Percentiles rank a stretch among this genome's conserved stretches.
Conservation (phyloP, 148 eudicot genomes). For the Bassia scoparia region DNA sequence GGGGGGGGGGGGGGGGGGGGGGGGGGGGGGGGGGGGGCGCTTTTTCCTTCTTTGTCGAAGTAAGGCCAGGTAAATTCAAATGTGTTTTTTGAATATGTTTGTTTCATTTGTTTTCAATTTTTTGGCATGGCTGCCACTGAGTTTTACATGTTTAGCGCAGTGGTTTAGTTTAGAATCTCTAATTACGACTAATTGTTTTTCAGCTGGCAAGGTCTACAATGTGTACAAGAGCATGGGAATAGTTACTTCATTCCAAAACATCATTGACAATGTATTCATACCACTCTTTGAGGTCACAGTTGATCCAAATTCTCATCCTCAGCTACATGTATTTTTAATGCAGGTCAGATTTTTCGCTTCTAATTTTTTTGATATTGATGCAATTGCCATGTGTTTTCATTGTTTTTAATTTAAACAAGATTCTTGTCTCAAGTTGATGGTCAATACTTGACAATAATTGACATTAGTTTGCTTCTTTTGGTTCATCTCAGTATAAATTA, state of each 20-base stretch:
- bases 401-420: no score
- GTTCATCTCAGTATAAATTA: neutral
- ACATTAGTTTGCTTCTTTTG: neutral
- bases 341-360: slow-evolving; percentile 41
- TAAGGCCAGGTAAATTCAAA: neutral
- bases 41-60: no score
- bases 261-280: slow-evolving; percentile 65
- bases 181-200: neutral
- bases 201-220: slow-evolving; percentile 79
- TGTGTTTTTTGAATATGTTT: neutral
- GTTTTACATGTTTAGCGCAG: neutral
- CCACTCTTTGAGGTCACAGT: slow-evolving; percentile 80
- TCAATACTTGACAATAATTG: neutral
- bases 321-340: slow-evolving; percentile 61
- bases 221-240: slow-evolving; percentile 78
- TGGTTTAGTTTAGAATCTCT: no score
- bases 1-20: no score
- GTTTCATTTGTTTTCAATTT: neutral
- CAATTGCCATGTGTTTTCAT: neutral
- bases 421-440: slow-evolving; percentile 8
- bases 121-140: neutral
- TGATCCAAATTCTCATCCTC: slow-evolving; percentile 78
- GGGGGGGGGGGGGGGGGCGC: no score
- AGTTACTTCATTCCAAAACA: slow-evolving; percentile 74
- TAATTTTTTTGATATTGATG: neutral